Percentiles rank a stretch among this genome's conserved stretches.
Conservation (phyloP, 2,329 filamentous ascomycete species). For the Ceratocystis colombiana region DNA sequence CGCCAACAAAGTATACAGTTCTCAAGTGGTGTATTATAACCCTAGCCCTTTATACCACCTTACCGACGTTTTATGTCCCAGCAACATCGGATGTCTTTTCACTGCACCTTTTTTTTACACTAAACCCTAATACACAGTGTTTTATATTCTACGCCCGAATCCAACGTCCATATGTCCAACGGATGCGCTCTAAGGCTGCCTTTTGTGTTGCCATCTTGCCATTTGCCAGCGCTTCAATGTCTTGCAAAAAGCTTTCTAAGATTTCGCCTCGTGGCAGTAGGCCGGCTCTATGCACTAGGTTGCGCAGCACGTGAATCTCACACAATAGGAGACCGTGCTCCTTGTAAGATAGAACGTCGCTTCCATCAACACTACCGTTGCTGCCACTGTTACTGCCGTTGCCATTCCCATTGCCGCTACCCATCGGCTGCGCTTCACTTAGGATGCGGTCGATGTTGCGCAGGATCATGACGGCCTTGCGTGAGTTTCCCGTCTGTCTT, state of each 20-base stretch:
- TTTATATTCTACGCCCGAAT: slow-evolving; percentile 32
- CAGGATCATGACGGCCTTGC: slow-evolving; percentile 64
- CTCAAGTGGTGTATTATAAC: too few species aligned
- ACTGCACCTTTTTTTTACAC: not conserved
- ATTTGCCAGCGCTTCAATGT: slow-evolving; percentile 76
- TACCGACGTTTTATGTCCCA: too few species aligned
- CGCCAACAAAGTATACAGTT: too few species aligned
- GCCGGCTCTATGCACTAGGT: slow-evolving; percentile 44
- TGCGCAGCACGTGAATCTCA: slow-evolving; percentile 74
- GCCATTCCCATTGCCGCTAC: not conserved
- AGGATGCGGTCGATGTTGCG: slow-evolving; percentile 81
- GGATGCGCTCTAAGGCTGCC: slow-evolving; percentile 68
- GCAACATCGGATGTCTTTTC: not conserved
- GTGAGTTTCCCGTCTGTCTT: slow-evolving; percentile 53
- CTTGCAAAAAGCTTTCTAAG: slow-evolving; percentile 76
- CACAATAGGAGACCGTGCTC: slow-evolving; percentile 84
- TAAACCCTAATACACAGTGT: not conserved
- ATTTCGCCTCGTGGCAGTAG: slow-evolving; percentile 62
- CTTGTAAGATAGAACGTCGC: slow-evolving; percentile 73
- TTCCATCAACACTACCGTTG: slow-evolving; percentile 29
- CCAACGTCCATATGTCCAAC: slow-evolving; percentile 85
- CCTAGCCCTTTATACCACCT: too few species aligned
- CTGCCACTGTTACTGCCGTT: not conserved
- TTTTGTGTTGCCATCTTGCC: slow-evolving; percentile 69
- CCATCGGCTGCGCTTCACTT: slow-evolving; percentile 54